A percentile compares a stretch with the other conserved stretches of the same genome.
Evolutionary conservation across 345 rosid genomes (phyloP).

Genomic region (Citrus hindsii): DNA sequence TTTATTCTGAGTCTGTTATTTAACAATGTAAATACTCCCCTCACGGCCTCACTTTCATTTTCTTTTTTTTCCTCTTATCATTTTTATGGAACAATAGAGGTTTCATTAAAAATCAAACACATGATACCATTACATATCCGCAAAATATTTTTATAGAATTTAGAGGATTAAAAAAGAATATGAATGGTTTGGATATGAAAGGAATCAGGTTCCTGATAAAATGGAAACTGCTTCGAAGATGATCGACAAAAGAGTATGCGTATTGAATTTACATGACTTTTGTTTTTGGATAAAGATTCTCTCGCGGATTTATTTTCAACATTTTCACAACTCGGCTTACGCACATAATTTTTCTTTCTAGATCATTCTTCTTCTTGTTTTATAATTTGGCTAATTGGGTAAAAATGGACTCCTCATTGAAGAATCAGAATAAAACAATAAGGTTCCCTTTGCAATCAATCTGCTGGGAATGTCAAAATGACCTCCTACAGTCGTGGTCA

Average conservation of each 20-base stretch:
- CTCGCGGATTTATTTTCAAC: neutral
- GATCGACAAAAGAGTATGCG: neutral
- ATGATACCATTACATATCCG: neutral
- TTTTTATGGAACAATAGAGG: neutral
- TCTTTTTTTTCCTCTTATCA: neutral
- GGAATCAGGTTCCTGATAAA: conserved; percentile 24
- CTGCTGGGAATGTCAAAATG: conserved; percentile 29
- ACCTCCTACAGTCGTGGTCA: conserved; percentile 4
- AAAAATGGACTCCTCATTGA: conserved; percentile 4
- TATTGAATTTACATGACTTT: neutral
- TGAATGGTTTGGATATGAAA: neutral
- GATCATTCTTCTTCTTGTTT: neutral
- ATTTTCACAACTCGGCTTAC: no score
- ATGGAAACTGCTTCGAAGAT: neutral
- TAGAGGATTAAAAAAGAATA: neutral
- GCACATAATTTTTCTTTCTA: no score
- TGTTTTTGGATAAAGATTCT: conserved; percentile 15
- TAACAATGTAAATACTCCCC: neutral
- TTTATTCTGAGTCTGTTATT: neutral
- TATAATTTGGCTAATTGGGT: neutral
- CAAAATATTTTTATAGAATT: neutral
- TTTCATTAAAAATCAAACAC: neutral
- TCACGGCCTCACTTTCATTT: no score
- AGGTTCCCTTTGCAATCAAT: conserved; percentile 19
- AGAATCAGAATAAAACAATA: conserved; percentile 25